A percentile compares a stretch with the other conserved stretches of the same genome.
Conservation (phyloP, 306 rosid species). For the Begonia loranthoides region DNA sequence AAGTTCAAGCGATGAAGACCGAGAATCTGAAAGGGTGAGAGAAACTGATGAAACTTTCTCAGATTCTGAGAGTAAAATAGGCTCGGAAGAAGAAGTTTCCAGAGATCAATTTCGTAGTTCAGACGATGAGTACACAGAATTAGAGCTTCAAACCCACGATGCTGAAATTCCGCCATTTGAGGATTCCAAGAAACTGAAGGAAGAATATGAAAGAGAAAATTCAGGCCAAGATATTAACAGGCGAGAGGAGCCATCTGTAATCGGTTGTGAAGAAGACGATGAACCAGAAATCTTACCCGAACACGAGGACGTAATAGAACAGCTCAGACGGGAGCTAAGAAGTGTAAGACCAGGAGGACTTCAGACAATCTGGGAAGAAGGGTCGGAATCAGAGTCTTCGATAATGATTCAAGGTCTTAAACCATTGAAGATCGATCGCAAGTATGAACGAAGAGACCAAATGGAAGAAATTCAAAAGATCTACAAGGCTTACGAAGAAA, state of each 20-base stretch:
- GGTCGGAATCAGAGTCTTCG: constrained; percentile 17
- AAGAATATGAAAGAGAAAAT: not conserved
- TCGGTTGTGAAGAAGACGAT: constrained; percentile 15
- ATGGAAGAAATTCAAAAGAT: constrained; percentile 50
- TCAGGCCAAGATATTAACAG: constrained; percentile 8
- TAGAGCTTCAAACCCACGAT: not conserved
- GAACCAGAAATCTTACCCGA: constrained; percentile 41
- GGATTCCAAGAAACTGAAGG: not conserved
- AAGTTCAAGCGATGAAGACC: not conserved
- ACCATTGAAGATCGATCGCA: constrained; percentile 43
- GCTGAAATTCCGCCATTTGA: not conserved
- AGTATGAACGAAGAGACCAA: constrained; percentile 36
- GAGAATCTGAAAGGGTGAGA: not conserved
- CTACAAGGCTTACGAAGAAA: constrained; percentile 48
- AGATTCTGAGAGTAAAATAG: too few relatives aligned
- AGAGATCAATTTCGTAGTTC: not conserved
- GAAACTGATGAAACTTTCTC: not conserved
- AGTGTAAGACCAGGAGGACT: constrained; percentile 64
- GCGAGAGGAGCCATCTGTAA: constrained; percentile 12
- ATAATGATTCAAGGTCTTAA: constrained; percentile 19
- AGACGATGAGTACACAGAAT: not conserved
- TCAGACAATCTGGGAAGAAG: constrained; percentile 62
- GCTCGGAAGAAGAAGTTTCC: too few relatives aligned
- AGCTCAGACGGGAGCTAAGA: constrained; percentile 51
- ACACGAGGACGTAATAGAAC: constrained; percentile 64